Percentiles rank a stretch among this genome's conserved stretches.
Evolutionary conservation across 768 basidiomycete genomes (phyloP).

Genomic region (Kwoniella dejecticola): DNA sequence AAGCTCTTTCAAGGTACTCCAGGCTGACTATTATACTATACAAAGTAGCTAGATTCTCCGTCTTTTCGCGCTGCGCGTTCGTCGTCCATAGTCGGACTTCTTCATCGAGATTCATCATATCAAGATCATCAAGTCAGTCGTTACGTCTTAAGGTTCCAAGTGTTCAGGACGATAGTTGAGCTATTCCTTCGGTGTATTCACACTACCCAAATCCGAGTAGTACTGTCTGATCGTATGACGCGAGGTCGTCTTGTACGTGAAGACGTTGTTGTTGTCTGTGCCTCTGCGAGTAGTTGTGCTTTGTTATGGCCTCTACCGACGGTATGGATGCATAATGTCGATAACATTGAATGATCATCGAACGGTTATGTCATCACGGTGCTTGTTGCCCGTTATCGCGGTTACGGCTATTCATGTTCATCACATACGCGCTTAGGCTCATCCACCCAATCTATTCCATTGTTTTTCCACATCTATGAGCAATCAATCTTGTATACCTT

Average conservation of each 20-base stretch:
- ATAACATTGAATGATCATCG: too few relatives aligned
- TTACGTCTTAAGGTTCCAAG: not conserved
- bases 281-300: too few relatives aligned
- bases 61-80: conserved; percentile 85
- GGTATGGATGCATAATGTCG: too few relatives aligned
- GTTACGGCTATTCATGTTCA: conserved; percentile 2
- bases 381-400: not conserved
- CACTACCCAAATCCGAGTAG: too few relatives aligned
- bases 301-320: too few relatives aligned
- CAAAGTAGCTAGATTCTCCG: conserved; percentile 81
- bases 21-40: conserved; percentile 88
- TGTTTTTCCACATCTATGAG: too few relatives aligned
- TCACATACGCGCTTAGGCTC: not conserved
- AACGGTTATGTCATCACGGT: not conserved
- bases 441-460: not conserved
- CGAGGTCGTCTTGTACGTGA: too few relatives aligned
- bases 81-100: conserved; percentile 85
- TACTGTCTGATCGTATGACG: too few relatives aligned
- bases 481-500: too few relatives aligned
- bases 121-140: not conserved
- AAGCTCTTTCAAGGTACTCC: conserved; percentile 93
- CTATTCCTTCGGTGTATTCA: too few relatives aligned
- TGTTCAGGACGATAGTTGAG: too few relatives aligned
- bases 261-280: too few relatives aligned
- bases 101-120: conserved; percentile 69